Evolutionary conservation across 768 basidiomycete genomes (phyloP).

Genomic region (Tricholoma hemisulphureum): DNA sequence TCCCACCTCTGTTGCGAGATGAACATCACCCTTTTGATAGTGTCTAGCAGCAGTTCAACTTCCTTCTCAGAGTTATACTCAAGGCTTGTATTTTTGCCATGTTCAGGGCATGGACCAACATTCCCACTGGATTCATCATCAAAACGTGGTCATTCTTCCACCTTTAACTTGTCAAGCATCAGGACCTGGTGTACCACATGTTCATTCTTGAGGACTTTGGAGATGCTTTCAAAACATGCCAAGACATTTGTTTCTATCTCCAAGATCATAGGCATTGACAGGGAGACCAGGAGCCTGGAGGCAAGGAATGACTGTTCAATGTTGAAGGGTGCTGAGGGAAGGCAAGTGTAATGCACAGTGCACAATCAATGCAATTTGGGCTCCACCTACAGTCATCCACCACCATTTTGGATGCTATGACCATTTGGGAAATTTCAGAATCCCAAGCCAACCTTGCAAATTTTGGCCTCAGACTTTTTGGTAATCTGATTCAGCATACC

Average conservation of each 20-base stretch:
- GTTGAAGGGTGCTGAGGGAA: conserved; percentile 14
- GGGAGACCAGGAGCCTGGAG: conserved; percentile 9
- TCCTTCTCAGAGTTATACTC: neutral
- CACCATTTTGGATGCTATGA: too few relatives aligned
- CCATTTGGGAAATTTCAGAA: too few relatives aligned
- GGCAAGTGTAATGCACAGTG: conserved; percentile 17
- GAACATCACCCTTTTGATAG: neutral
- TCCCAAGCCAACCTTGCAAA: too few relatives aligned
- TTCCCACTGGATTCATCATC: conserved; percentile 3
- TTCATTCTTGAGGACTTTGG: neutral
- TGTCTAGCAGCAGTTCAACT: neutral
- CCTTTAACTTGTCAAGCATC: conserved; percentile 11
- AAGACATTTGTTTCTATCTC: conserved; percentile 19
- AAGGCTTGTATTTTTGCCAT: neutral
- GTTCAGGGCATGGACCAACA: conserved; percentile 10
- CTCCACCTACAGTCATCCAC: too few relatives aligned
- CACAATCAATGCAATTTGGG: conserved; percentile 15
- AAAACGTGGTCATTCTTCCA: conserved; percentile 5
- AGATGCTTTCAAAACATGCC: conserved; percentile 11
- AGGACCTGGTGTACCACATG: conserved; percentile 5
- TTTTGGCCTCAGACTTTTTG: too few relatives aligned
- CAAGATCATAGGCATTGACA: neutral
- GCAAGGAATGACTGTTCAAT: conserved; percentile 2
- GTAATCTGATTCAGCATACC: too few relatives aligned
- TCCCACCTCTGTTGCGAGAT: conserved; percentile 10